Conservation (phyloP, 2,329 filamentous ascomycete species). For the Botrytis byssoidea region DNA sequence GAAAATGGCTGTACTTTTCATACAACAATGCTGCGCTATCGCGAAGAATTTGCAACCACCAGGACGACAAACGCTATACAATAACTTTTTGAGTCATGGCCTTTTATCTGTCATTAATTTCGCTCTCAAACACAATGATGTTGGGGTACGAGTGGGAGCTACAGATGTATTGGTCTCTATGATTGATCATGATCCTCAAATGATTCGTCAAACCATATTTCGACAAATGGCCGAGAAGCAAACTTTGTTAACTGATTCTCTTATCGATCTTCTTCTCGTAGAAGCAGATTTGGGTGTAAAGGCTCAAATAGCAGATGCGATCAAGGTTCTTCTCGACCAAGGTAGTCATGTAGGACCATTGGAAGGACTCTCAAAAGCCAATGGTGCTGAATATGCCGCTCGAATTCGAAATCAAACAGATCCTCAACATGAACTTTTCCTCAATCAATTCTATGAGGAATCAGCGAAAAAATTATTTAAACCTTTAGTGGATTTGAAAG, state of each 20-base stretch:
- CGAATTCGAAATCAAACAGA: conserved; percentile 61
- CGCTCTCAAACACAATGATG: conserved; percentile 80
- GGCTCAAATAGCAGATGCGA: conserved; percentile 89
- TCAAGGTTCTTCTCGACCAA: conserved; percentile 88
- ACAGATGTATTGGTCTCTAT: conserved; percentile 91
- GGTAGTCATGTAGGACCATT: conserved; percentile 55
- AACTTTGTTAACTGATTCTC: conserved; percentile 80
- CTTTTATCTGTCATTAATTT: conserved; percentile 89
- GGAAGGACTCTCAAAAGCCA: conserved; percentile 61
- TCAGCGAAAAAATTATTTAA: conserved; percentile 83
- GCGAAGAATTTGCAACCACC: conserved; percentile 91
- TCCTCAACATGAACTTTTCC: conserved; percentile 79
- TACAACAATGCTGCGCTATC: conserved; percentile 92
- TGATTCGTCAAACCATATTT: conserved; percentile 92
- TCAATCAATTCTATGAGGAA: conserved; percentile 85
- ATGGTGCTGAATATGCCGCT: conserved; percentile 61
- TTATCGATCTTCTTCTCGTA: conserved; percentile 87
- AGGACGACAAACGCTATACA: conserved; percentile 76
- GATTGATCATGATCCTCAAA: conserved; percentile 91
- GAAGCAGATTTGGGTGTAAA: conserved; percentile 94
- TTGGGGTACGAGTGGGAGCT: conserved; percentile 82
- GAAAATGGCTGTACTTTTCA: conserved; percentile 93
- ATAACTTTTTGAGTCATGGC: conserved; percentile 85
- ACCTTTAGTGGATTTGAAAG: conserved; percentile 78
- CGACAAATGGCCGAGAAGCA: conserved; percentile 86